These are phyloP conservation scores for Rutstroemia sp. DNA, from an alignment of 2,329 filamentous ascomycete genomes.

Conservation along the genomic window DNA sequence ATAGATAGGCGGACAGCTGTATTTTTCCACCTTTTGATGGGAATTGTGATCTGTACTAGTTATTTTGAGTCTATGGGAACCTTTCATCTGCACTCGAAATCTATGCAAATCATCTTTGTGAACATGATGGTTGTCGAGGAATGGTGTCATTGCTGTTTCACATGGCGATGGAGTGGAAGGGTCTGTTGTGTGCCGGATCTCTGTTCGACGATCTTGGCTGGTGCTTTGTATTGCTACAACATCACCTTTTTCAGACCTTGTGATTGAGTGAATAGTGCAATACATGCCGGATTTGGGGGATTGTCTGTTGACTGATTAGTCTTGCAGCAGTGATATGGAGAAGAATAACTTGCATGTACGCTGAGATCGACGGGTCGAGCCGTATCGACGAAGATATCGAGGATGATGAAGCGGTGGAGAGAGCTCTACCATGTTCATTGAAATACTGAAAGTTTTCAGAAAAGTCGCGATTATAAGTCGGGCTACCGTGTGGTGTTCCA, in stretches of 20 bases:
- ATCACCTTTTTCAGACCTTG: conserved; percentile 13
- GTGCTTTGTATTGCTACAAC: conserved; percentile 12
- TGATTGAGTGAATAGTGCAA: conserved; percentile 11
- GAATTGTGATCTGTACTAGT: conserved; percentile 2
- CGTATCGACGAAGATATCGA: conserved; percentile 5
- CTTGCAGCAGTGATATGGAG: not conserved
- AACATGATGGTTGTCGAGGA: conserved; percentile 17
- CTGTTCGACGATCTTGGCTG: conserved; percentile 12
- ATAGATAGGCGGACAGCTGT: conserved; percentile 13
- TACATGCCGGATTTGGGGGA: conserved; percentile 10
- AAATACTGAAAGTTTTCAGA: not conserved
- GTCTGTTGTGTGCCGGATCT: conserved; percentile 17
- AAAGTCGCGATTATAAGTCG: not conserved
- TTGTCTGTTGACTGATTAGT: conserved; percentile 1
- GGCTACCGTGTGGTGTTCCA: not conserved
- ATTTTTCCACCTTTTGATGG: conserved; percentile 2
- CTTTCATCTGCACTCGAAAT: conserved; percentile 17
- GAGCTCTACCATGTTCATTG: conserved; percentile 8
- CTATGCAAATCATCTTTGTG: conserved; percentile 12
- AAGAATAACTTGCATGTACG: conserved; percentile 11
- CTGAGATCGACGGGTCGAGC: conserved; percentile 10
- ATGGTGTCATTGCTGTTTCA: conserved; percentile 21
- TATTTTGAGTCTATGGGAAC: conserved; percentile 16
- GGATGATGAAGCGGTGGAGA: conserved; percentile 14
- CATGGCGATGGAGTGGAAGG: not conserved